Conservation (phyloP, 345 rosid species). For the Rhodamnia argentea region DNA sequence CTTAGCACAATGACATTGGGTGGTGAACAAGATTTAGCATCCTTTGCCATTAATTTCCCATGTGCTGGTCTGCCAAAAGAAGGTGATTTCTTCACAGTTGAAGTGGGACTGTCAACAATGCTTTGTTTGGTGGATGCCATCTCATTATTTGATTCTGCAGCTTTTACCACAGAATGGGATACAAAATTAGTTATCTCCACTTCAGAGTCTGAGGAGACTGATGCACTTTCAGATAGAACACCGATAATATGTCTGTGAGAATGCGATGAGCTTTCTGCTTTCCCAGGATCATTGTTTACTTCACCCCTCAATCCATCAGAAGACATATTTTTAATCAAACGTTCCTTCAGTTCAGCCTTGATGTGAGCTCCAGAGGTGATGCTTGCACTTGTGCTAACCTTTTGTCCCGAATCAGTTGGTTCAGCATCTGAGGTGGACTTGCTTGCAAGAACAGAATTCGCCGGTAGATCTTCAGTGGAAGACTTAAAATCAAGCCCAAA, state of each 20-base stretch:
- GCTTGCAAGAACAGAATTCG: neutral
- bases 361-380: conserved; percentile 7
- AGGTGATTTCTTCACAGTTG: neutral
- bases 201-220: conserved; percentile 27
- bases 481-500: conserved; percentile 16
- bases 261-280: neutral
- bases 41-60: neutral
- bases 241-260: neutral
- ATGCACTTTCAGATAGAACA: conserved; percentile 12
- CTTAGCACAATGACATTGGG: neutral
- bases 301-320: neutral
- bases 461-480: conserved; percentile 1
- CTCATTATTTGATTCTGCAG: neutral
- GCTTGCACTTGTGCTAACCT: conserved; percentile 4
- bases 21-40: neutral
- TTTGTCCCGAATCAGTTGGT: neutral
- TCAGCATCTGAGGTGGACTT: neutral
- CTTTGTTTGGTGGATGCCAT: neutral
- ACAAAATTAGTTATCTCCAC: neutral
- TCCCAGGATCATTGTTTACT: conserved; percentile 1
- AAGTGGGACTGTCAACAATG: neutral
- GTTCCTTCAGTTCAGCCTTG: conserved; percentile 21
- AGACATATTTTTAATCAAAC: conserved; percentile 2
- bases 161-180: neutral
- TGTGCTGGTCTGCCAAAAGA: neutral